phyloP scores from a whole-genome alignment of 169 alveolate genomes.

The Plasmodium cynomolgi region DNA sequence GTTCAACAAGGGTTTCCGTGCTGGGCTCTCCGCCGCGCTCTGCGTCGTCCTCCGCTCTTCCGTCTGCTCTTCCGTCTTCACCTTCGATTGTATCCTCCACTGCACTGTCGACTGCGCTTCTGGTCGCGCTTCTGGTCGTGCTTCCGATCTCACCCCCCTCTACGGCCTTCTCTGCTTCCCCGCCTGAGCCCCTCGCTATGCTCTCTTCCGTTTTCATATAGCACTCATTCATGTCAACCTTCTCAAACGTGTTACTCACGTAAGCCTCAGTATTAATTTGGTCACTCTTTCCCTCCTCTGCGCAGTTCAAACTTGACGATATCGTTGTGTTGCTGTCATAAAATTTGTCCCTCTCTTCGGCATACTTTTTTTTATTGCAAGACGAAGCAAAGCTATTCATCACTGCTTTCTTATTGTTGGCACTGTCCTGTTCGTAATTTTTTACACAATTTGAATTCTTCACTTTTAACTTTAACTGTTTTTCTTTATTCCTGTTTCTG shows the following conservation, averaged over 20 bases:
- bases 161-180: neutral
- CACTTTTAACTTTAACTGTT: conserved; percentile 12
- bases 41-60: neutral
- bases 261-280: conserved; percentile 6
- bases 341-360: neutral
- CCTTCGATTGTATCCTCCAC: neutral
- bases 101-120: neutral
- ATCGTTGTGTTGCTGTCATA: conserved; percentile 67
- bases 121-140: neutral
- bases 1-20: neutral
- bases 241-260: conserved; percentile 38
- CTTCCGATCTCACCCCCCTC: neutral
- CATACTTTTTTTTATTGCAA: conserved; percentile 7
- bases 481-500: conserved; percentile 44
- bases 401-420: neutral
- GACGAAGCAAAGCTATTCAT: neutral
- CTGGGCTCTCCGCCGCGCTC: neutral
- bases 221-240: conserved; percentile 29
- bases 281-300: conserved; percentile 23
- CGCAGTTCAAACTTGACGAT: conserved; percentile 41
- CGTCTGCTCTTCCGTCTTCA: neutral
- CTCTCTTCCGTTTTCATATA: conserved; percentile 62
- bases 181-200: neutral
- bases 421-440: neutral
- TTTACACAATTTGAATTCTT: conserved; percentile 8